Evolutionary conservation across 129 eudicot genomes (phyloP), one percentile per base, ranked within the genome.

Genomic region (Oenanthe sinensis): DNA sequence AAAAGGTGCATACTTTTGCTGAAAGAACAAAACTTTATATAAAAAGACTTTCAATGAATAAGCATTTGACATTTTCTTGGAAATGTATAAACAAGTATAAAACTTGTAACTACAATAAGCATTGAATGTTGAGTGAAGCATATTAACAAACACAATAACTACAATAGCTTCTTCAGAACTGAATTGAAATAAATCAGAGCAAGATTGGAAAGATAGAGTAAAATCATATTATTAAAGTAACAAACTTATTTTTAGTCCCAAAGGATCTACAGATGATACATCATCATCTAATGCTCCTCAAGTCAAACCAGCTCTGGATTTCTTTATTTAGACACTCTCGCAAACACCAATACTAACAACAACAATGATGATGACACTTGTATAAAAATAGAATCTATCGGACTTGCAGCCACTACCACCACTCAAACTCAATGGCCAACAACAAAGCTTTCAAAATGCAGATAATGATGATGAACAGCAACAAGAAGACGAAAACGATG

Each of bases 381-480:
- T 4, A 77, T 84, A 16, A 89, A 92, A 79, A 17, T 86, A 68
- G 96, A 87, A 33, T 92, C 97, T n/a, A 58, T 96, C 97, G 81
- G 97, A 90, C 90, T 96, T 92, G 81, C 93, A 88, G 9, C 97
- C 97, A 12, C 67, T 92, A 63, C 97, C 97, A 70, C 96, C 91
- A 72, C 76, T 92, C 14, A 82, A 26, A 24, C 83, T 86, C 49
- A 58, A 54, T n/a, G 70, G 81, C 14, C 84, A 78, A 4, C 83
- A 86, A 19, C 36, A 33, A 33, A 33, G 36, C 36, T 33, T 33
- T 0, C 36, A 33, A 33, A 33, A 33, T 33, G 36, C 36, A 33
- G 36, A 33, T 33, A 0, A 33, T 33, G 87, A 85, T 55, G 83
- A 79, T 1, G 1, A 33, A 33, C 36, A 33, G 1, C 36, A 33